Base-by-base conservation (phyloP, 2,329 filamentous ascomycete genomes). In the Magnaporthales sp. region DNA sequence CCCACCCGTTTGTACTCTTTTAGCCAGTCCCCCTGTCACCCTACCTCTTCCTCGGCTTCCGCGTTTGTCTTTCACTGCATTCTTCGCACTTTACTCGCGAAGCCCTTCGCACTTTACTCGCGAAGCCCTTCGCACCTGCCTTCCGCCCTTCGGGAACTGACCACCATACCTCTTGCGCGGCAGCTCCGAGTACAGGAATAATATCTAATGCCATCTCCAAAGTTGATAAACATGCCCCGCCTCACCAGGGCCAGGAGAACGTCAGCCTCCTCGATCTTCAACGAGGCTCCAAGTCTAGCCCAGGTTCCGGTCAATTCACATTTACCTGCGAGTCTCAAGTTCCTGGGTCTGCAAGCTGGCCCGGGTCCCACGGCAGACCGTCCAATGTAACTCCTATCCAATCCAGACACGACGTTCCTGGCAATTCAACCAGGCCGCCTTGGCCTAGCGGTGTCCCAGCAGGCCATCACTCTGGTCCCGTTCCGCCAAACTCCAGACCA, bases 301-400 rank as follows among this genome's bases (percentile, higher is more conserved):
- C 91, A 4, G 86, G 89, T 6, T 92, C 93, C 67, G 90, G 91
- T 0, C 92, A 97, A 72, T 99, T 99, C 76, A 99, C 95, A 10
- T 99, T 99, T 75, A 96, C 92, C 13, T 97, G 93, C 77, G 91
- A 96, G 73, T 94, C 93, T 1, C 92, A 95, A 74, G 92, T 93
- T 51, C 89, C 91, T 0, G 92, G 90, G 68, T 88, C 90, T 67
- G 86, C 92, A 75, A 87, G 89, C 65, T 92, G 91, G 88, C 91
- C 91, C 60, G 87, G 89, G 73, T 67, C 26, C 61, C 62, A 58
- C 9, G 63, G 27, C 63, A 30, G 69, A 71, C 6, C 71, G 68
- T 26, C 68, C 67, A 72, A 62, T 67, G 67, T 62, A 64, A 69
- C 54, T 58, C 62, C 11, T 60, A 29, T 30, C 29, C 29, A n/a